These are phyloP conservation scores for Tulasnella sp. DNA, from an alignment of 768 basidiomycete genomes.

Conservation along the genomic window DNA sequence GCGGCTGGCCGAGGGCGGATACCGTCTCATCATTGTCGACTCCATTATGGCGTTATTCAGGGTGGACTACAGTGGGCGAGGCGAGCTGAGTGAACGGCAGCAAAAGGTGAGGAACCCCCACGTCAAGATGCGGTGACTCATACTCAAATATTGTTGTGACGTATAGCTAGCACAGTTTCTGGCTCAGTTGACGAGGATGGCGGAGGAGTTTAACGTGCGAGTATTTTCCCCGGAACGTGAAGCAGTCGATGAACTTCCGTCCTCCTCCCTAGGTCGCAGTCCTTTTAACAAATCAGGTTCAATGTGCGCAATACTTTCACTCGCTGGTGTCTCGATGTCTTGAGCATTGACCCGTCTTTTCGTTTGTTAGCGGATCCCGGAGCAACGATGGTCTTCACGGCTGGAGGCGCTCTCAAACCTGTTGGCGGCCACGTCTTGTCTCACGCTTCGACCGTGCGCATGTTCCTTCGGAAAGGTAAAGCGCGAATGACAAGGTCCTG, in stretches of 20 bases:
- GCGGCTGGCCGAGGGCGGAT: slow-evolving; percentile 70
- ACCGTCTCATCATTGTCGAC: slow-evolving; percentile 69
- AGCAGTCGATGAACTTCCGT: background rate
- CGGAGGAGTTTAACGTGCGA: slow-evolving; percentile 84
- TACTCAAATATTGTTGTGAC: background rate
- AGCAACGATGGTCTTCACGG: slow-evolving; percentile 92
- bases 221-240: background rate
- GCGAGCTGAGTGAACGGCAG: slow-evolving; percentile 89
- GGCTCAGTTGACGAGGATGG: slow-evolving; percentile 82
- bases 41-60: slow-evolving; percentile 97
- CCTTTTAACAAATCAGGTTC: slow-evolving; percentile 89
- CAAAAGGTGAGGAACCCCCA: slow-evolving; percentile 57
- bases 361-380: slow-evolving; percentile 75
- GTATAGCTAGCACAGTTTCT: slow-evolving; percentile 38
- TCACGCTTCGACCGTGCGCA: slow-evolving; percentile 80
- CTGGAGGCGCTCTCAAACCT: slow-evolving; percentile 66
- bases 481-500: background rate
- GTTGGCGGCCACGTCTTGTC: slow-evolving; percentile 82
- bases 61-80: slow-evolving; percentile 88
- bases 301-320: slow-evolving; percentile 48
- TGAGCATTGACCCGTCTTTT: background rate
- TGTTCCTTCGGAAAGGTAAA: slow-evolving; percentile 83
- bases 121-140: background rate
- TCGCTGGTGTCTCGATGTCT: background rate
- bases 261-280: slow-evolving; percentile 60